Evolutionary conservation across 2,329 filamentous ascomycete genomes (phyloP).

Genomic region (Diaporthe australafricana): DNA sequence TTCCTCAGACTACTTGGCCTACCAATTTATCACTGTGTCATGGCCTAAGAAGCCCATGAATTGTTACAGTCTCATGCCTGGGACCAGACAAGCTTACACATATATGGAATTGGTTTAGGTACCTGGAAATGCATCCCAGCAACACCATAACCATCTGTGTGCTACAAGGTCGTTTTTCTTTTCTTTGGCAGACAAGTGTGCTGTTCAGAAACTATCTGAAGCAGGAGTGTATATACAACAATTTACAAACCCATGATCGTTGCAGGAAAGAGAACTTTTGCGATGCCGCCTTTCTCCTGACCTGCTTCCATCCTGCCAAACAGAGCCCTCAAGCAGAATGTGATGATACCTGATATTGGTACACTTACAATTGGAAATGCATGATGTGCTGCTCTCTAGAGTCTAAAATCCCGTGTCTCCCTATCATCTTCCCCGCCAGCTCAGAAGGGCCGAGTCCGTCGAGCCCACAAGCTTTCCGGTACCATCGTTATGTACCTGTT

Average conservation of each 20-base stretch:
- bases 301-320: neutral
- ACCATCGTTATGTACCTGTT: neutral
- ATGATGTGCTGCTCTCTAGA: constrained; percentile 24
- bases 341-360: constrained; percentile 18
- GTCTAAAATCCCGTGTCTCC: constrained; percentile 16
- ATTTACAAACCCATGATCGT: constrained; percentile 16
- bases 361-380: constrained; percentile 28
- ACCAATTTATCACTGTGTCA: neutral
- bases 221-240: constrained; percentile 40
- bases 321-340: neutral
- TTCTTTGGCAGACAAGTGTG: neutral
- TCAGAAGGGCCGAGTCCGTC: neutral
- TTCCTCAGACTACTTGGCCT: neutral
- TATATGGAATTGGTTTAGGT: neutral
- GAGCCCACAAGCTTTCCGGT: neutral
- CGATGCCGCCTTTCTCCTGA: constrained; percentile 19
- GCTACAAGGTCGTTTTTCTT: constrained; percentile 1
- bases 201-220: constrained; percentile 32
- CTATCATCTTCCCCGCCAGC: neutral
- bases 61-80: neutral
- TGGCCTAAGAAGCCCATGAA: neutral
- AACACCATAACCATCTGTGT: neutral
- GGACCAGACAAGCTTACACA: neutral
- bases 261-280: constrained; percentile 3
- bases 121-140: neutral